Evolutionary conservation across 2,329 filamentous ascomycete genomes (phyloP).

Genomic region (Aspergillus sp.): DNA sequence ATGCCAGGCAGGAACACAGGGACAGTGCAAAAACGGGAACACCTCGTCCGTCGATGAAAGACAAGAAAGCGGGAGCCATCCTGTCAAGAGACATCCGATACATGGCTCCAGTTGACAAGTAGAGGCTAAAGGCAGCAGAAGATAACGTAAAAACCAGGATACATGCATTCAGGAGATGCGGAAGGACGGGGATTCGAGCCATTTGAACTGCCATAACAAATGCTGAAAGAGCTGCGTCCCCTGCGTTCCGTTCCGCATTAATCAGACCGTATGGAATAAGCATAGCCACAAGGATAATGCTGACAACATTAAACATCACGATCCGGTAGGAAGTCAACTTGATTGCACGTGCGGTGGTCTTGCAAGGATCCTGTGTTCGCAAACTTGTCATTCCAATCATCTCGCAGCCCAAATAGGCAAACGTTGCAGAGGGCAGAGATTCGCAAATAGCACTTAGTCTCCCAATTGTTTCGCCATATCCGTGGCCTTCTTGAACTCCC

Average conservation of each 20-base stretch:
- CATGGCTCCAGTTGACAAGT: constrained; percentile 62
- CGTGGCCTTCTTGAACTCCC: constrained; percentile 40
- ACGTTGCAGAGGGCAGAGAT: constrained; percentile 65
- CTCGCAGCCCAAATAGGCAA: constrained; percentile 69
- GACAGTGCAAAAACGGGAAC: constrained; percentile 61
- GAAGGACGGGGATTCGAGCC: constrained; percentile 55
- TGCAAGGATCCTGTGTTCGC: constrained; percentile 67
- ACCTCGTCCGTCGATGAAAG: constrained; percentile 58
- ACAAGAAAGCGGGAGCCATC: constrained; percentile 62
- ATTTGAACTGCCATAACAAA: constrained; percentile 64
- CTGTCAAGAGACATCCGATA: constrained; percentile 65
- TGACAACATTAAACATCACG: constrained; percentile 67
- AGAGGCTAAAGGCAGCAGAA: constrained; percentile 66
- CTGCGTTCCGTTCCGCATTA: constrained; percentile 37
- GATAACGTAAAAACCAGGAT: constrained; percentile 68
- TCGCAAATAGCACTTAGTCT: constrained; percentile 57
- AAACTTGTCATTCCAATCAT: constrained; percentile 67
- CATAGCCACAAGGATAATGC: constrained; percentile 67
- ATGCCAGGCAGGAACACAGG: constrained; percentile 51
- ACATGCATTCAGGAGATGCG: constrained; percentile 62
- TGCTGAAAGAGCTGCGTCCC: constrained; percentile 54
- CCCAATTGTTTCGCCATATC: constrained; percentile 28
- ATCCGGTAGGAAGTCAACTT: constrained; percentile 74
- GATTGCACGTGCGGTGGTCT: constrained; percentile 66
- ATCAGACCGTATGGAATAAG: constrained; percentile 54